phyloP scores from a whole-genome alignment of 345 rosid genomes.

The Xanthoceras sorbifolium region DNA sequence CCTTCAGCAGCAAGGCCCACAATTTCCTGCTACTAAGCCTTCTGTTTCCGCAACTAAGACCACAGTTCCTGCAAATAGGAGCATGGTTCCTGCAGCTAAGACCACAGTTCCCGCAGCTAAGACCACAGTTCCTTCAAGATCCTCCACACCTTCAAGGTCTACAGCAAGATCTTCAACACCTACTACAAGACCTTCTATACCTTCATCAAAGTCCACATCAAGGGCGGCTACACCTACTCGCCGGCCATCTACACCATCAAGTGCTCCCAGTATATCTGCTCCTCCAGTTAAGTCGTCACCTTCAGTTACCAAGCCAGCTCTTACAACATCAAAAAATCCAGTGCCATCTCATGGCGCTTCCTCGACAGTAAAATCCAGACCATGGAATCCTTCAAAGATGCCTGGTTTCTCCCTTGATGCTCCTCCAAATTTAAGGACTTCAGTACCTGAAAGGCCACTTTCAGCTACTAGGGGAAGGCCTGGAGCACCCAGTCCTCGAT shows the following conservation, averaged over 20 bases:
- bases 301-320: conserved; percentile 42
- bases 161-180: conserved; percentile 86
- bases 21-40: conserved; percentile 43
- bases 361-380: conserved; percentile 74
- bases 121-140: conserved; percentile 52
- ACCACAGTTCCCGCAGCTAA: conserved; percentile 38
- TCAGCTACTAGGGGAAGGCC: conserved; percentile 96
- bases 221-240: conserved; percentile 94
- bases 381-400: conserved; percentile 99
- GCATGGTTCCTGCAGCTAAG: conserved; percentile 38
- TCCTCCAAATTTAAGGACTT: conserved; percentile 94
- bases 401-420: conserved; percentile 95
- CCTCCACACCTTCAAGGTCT: conserved; percentile 89
- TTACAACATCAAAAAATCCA: conserved; percentile 49
- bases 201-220: conserved; percentile 66
- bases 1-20: conserved; percentile 37
- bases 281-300: conserved; percentile 52
- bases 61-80: conserved; percentile 47
- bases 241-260: conserved; percentile 61
- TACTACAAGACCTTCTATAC: conserved; percentile 68
- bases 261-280: conserved; percentile 49
- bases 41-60: conserved; percentile 46
- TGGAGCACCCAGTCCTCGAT: conserved; percentile 86
- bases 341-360: conserved; percentile 73
- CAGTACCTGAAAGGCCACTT: conserved; percentile 84